Evolutionary conservation across 2,329 filamentous ascomycete genomes (phyloP), one percentile per base, ranked within the genome.

Genomic region (Dryadomyces quercivorus): DNA sequence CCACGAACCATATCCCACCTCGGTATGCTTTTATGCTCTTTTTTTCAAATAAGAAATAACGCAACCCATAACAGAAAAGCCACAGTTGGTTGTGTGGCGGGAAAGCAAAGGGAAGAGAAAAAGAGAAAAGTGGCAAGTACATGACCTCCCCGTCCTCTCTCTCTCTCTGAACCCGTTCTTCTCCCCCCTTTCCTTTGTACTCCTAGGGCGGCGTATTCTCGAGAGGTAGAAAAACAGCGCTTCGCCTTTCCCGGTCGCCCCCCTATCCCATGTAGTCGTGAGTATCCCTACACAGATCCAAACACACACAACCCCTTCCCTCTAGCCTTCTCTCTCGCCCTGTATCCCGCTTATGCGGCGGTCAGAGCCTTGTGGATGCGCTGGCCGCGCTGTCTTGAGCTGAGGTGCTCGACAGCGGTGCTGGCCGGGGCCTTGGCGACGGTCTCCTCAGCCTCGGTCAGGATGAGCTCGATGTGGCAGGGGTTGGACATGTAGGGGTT

Each of bases 401-500:
- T 87, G 70, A 98, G 81, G 73, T 85, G 87, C 36, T 40, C 36
- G 59, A 75, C 70, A 65, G 85, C 80, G 65, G 83, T 82, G 67
- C 77, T 76, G 61, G 76, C 79, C 66, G 83, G 79, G 65, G 84
- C 84, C 86, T 98, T 98, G 78, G 91, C 82, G 67, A 98, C 89
- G 66, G 86, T 83, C 83, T 98, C 94, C 71, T 94, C 87, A 68
- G 81, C 90, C 84, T 98, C 94, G 71, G 92, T 95, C 67, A 98
- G 84, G 84, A 98, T 98, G 69, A 98, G 81, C 82, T 98, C 94
- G 75, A 98, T 95, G 86, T 98, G 93, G 88, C 92, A 98, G 66
- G 93, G 93, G 85, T 95, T 95, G 66, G 91, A 96, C 94, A 98
- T 97, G 85, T 97, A 98, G 62, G 93, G 93, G 86, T 98, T 98